Conservation (phyloP, 176 grass and related monocot species). For the Oryza nivara region DNA sequence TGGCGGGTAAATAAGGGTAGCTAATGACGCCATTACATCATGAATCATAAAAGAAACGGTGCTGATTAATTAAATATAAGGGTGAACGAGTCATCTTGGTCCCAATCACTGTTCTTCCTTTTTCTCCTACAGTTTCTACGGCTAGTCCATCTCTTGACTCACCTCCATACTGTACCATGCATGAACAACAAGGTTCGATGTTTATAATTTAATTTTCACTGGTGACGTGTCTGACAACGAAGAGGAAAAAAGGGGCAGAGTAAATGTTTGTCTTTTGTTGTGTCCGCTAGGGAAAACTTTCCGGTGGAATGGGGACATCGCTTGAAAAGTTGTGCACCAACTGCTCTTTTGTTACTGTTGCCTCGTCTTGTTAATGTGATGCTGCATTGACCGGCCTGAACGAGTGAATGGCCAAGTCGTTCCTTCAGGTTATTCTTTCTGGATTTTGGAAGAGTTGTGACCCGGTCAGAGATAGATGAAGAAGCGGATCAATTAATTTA, state of each 20-base stretch:
- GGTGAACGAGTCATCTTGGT: background rate
- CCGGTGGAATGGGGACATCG: background rate
- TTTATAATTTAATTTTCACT: background rate
- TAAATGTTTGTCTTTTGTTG: background rate
- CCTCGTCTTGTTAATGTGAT: background rate
- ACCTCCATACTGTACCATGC: background rate
- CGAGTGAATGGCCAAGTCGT: background rate
- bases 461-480: too few species aligned
- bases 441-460: too few species aligned
- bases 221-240: background rate
- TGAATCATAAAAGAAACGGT: background rate
- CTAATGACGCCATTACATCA: background rate
- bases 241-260: background rate
- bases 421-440: background rate
- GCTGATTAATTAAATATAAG: background rate
- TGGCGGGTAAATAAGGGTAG: background rate
- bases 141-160: constrained; percentile 17
- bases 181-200: too few species aligned
- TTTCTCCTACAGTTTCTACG: background rate
- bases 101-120: background rate
- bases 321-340: constrained; percentile 12
- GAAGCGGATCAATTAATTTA: too few species aligned
- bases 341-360: background rate
- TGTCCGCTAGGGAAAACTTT: constrained; percentile 17
- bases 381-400: background rate